Base-by-base conservation (phyloP, 345 rosid species). In the Carallia brachiata region DNA sequence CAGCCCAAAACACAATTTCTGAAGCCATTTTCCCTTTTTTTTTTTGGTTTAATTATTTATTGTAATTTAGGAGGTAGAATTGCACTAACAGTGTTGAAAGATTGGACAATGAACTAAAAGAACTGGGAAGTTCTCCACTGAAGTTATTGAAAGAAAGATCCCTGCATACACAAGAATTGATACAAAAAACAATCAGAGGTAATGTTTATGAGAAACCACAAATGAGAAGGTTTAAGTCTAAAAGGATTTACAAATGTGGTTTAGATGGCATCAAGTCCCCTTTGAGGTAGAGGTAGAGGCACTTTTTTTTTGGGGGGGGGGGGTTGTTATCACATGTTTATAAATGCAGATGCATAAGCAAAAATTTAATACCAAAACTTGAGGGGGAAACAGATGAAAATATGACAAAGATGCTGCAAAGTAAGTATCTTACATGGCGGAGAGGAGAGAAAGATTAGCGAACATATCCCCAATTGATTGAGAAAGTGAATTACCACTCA, bases 81-180 rank as follows among this genome's bases (percentile, higher is more conserved):
- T 69, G 66, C 47, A 79, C 98, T 92, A 79, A 92, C 99, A 96
- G 90, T 13, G 40, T 69, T 15, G 97, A 90, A 48, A 96, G 84
- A 78, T 80, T 89, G 56, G 90, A 79, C 74, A 81, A 75, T n/a
- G 87, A 82, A 70, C 88, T 82, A 59, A 96, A 82, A 28, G 99
- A 95, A 77, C 8, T 70, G 6, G 98, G 99, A 83, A 96, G 90
- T 83, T 92, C 87, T 28, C 98, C 99, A 71, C 84, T 87, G 70
- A 92, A 86, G 79, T 87, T 92, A 85, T 96, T 96, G 82, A 83
- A 92, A 73, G 99, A 96, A 50, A 96, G 78, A 84, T 92, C 99
- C 86, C 99, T 96, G 79, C 71, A 82, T 65, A 32, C 59, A 48
- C 12, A 65, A 68, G 52, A 48, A 78, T 34, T 44, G 54, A 7